These are phyloP conservation scores for Aureobasidium leucospermi DNA, from an alignment of 2,329 filamentous ascomycete genomes.

Conservation along the genomic window DNA sequence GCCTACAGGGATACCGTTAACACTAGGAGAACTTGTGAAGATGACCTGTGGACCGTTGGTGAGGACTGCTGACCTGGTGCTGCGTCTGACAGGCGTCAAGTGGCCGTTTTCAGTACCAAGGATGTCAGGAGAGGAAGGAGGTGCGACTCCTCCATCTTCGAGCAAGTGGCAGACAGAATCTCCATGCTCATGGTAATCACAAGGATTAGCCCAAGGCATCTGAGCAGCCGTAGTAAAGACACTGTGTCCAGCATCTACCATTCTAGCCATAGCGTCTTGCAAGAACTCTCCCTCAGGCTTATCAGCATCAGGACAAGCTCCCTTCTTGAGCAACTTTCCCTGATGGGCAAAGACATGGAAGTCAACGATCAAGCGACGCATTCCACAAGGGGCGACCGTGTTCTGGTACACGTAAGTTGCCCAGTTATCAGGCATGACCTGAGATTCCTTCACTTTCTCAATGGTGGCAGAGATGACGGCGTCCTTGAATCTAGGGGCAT, in stretches of 20 bases:
- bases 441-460: not conserved
- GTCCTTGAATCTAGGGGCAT: constrained; percentile 16
- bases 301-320: not conserved
- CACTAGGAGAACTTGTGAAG: too few relatives aligned
- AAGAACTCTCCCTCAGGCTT: not conserved
- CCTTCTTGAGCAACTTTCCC: not conserved
- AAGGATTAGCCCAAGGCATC: not conserved
- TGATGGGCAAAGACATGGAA: constrained; percentile 12
- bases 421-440: not conserved
- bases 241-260: not conserved
- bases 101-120: not conserved
- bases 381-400: not conserved
- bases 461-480: constrained; percentile 15
- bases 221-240: not conserved
- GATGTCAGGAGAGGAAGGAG: not conserved
- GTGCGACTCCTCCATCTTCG: not conserved
- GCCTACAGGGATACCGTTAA: not conserved
- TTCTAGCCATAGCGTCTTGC: not conserved
- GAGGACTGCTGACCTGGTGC: not conserved
- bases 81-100: not conserved
- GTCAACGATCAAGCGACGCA: constrained; percentile 13
- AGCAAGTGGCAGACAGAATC: not conserved
- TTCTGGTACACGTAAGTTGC: not conserved
- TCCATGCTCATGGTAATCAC: constrained; percentile 8
- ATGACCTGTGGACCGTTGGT: too few relatives aligned